Base-by-base conservation (phyloP, 148 eudicot genomes). In the Simmondsia chinensis region DNA sequence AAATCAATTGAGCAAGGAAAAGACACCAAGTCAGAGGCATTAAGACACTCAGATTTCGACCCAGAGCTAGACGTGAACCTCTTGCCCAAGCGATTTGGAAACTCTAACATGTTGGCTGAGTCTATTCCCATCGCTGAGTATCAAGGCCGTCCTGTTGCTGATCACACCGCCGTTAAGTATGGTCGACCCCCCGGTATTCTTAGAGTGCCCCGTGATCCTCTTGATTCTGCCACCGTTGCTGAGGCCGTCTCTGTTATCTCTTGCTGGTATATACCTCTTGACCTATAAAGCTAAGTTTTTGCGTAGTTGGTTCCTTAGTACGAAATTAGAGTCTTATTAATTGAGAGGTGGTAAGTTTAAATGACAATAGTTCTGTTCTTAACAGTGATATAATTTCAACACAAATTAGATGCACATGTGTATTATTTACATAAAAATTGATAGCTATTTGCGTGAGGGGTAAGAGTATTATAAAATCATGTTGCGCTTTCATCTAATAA, bases 161-260 rank as follows among this genome's bases (percentile, higher is more conserved):
- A 91, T 61, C 97, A 91, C 48, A 74, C 93, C 7, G 88, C 85
- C 0, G 75, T 91, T 30, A 91, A 85, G 70, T 91, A 71, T 56
- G 94, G 97, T 7, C 60, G 97, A 23, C 94, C 94, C 43, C 87
- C 93, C 3, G 97, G 95, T n/a, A 54, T 48, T 46, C 75, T 89
- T 1, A 56, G 97, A 49, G 60, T 29, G 15, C 95, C 93, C 9
- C 69, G 78, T 2, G 91, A 80, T 9, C 95, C 91, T 9, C 84
- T 89, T 11, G 93, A 89, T 47, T 82, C 97, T 10, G 52, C 79
- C 14, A 76, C 72, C 2, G 93, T 89, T 1, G 91, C 97, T 33
- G 97, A 89, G 66, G 81, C 95, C 2, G 95, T 89, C 30, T 84
- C 95, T 0, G 97, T 89, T 9, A 77, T 89, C 52, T 89, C 97